These are phyloP conservation scores for Trichoderma simmonsii DNA, from an alignment of 2,329 filamentous ascomycete species.

Conservation along the genomic window DNA sequence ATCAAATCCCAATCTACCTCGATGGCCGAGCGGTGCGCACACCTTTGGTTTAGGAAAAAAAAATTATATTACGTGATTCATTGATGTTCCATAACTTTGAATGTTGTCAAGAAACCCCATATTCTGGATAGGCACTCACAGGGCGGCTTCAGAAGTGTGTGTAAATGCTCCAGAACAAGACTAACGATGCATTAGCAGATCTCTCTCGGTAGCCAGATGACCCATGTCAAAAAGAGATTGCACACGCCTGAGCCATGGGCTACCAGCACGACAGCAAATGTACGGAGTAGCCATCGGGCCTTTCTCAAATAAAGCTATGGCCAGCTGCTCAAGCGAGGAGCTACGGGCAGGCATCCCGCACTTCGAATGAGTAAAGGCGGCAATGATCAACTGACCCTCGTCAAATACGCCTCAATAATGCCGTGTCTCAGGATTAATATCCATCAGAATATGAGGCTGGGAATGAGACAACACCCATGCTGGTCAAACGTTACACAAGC, in stretches of 20 bases:
- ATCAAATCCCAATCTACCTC: background rate
- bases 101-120: background rate
- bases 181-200: constrained; percentile 23
- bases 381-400: background rate
- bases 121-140: background rate
- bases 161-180: constrained; percentile 37
- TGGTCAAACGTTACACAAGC: constrained; percentile 31
- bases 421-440: background rate
- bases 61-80: background rate
- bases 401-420: background rate
- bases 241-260: background rate
- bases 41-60: background rate
- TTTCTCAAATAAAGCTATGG: background rate
- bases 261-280: background rate
- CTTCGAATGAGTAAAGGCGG: background rate
- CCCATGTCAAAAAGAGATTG: background rate
- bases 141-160: background rate
- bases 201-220: background rate
- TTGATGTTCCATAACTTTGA: background rate
- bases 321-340: background rate
- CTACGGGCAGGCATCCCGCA: background rate
- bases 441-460: background rate
- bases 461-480: background rate
- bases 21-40: background rate
- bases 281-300: background rate